phyloP scores from a whole-genome alignment of 1,284 basidiomycete genomes.

The Cutaneotrichosporon sp. region DNA sequence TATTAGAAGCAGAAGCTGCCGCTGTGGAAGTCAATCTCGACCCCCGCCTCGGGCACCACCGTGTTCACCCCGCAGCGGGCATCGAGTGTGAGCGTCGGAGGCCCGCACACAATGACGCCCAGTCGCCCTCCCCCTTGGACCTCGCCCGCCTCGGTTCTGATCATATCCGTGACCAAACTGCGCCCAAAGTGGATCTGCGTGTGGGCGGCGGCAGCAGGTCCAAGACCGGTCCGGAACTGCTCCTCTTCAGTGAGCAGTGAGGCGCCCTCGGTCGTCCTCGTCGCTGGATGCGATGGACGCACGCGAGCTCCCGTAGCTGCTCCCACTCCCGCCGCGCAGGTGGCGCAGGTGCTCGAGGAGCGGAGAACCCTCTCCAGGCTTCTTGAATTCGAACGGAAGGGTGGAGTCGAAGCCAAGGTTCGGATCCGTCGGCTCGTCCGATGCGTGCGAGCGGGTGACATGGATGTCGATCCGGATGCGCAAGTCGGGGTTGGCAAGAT shows the following conservation, averaged over 20 bases:
- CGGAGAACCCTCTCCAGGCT: not conserved
- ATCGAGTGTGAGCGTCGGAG: not conserved
- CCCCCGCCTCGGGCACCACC: not conserved
- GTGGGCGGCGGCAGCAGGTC: not conserved
- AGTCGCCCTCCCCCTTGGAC: not conserved
- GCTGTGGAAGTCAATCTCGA: not conserved
- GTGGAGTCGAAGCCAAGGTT: not conserved
- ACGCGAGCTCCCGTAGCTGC: constrained; percentile 3
- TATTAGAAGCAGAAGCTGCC: constrained; percentile 8
- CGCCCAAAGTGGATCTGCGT: not conserved
- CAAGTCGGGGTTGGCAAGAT: constrained; percentile 1
- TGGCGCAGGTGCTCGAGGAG: constrained; percentile 1
- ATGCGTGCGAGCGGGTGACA: constrained; percentile 19
- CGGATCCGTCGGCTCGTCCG: constrained; percentile 13
- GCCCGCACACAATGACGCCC: constrained; percentile 2
- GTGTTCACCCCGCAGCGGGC: not conserved
- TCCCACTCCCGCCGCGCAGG: not conserved
- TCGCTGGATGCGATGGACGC: not conserved
- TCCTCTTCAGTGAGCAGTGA: not conserved
- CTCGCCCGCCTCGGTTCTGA: not conserved
- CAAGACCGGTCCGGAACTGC: not conserved
- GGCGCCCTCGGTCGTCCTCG: not conserved
- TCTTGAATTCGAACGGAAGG: constrained; percentile 1
- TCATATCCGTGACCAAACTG: not conserved
- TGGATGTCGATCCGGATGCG: constrained; percentile 22